Evolutionary conservation across 306 rosid genomes (phyloP).

Genomic region (Alnus glutinosa): DNA sequence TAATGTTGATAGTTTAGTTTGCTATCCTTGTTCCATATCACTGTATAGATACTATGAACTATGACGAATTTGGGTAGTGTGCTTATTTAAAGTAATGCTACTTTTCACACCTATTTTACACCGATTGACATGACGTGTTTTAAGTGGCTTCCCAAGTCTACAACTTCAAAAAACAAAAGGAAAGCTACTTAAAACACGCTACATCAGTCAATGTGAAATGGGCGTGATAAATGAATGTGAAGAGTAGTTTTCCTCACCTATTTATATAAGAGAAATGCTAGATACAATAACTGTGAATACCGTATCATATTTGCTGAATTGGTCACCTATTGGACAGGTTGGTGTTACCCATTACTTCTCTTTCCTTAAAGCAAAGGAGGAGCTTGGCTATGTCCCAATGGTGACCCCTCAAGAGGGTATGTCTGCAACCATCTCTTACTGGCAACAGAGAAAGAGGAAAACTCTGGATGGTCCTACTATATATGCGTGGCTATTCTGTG

Average conservation of each 20-base stretch:
- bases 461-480: conserved; percentile 81
- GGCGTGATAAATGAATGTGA: no score
- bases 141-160: no score
- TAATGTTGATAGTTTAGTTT: neutral
- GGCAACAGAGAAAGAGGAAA: conserved; percentile 70
- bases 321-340: conserved; percentile 48
- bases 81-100: neutral
- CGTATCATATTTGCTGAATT: conserved; percentile 21
- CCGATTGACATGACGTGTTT: no score
- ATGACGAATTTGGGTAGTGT: neutral
- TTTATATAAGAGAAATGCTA: no score
- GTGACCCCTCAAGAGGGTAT: conserved; percentile 77
- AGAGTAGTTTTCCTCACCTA: no score
- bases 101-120: no score
- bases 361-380: conserved; percentile 83
- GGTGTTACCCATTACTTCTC: conserved; percentile 88
- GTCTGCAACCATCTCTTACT: conserved; percentile 80
- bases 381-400: conserved; percentile 80
- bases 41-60: neutral
- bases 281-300: neutral
- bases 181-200: no score
- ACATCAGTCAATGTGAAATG: no score
- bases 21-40: neutral
- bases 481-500: conserved; percentile 57
- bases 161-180: no score